Evolutionary conservation across 176 grass and related monocot species (phyloP), one percentile per base, ranked within the genome.

Genomic region (Triticum turgidum): DNA sequence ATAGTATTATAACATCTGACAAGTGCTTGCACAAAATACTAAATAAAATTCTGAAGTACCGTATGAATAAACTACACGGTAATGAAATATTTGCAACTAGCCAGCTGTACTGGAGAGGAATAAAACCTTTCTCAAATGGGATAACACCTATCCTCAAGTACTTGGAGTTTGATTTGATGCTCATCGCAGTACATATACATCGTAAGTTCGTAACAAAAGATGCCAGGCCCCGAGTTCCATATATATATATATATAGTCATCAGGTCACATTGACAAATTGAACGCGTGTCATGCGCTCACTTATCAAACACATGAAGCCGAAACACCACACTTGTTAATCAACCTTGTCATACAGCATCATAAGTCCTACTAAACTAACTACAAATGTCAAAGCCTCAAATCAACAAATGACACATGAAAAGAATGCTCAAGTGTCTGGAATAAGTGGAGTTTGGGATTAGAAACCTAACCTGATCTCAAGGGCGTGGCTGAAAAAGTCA

Each of bases 401-500:
- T 14, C 49, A 52, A 52, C 49, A 17, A 52, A 15, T 14, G 49
- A 52, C 49, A 15, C 49, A 52, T 52, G 49, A 52, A 52, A 52
- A 52, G 4, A 52, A 52, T 14, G 1, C 12, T 14, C 1, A 52
- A 52, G 14, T 52, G 14, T 14, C 14, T 52, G 49, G 47, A 51
- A 51, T 15, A 51, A 51, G 12, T 51, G 47, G 13, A 30, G 7
- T 44, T 30, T 21, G 54, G 13, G 29, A 6, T 11, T 30, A 24
- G 6, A 93, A 83, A 66, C 82, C 85, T 88, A 86, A 97, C 95
- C 91, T 93, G 87, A 95, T 91, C 65, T 97, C 91, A 69, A 97
- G 92, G 63, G 92, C 84, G 47, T 85, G 89, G 83, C 95, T 95
- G 80, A 93, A 89, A 79, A 82, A 91, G 86, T 97, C 92, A 17